Percentiles rank a stretch among this genome's conserved stretches.
Conservation (phyloP, 1,284 basidiomycete genomes). For the Athelia psychrophila region DNA sequence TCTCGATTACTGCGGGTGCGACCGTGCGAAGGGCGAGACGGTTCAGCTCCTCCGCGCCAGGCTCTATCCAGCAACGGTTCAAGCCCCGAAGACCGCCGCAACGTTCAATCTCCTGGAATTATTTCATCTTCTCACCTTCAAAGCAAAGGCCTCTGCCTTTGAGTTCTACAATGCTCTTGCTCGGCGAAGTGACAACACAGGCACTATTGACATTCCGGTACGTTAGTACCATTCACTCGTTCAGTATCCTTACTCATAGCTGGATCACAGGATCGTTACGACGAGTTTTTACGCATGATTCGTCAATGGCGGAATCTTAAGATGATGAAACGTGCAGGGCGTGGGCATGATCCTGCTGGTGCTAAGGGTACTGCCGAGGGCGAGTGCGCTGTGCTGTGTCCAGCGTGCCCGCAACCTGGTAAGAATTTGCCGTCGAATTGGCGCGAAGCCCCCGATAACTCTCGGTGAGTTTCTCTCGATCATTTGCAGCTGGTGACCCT, state of each 20-base stretch:
- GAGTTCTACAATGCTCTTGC: conserved; percentile 22
- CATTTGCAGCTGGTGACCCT: neutral
- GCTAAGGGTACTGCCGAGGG: conserved; percentile 20
- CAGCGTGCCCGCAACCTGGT: conserved; percentile 30
- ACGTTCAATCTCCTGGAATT: conserved; percentile 21
- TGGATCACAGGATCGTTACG: conserved; percentile 22
- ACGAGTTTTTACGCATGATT: conserved; percentile 21
- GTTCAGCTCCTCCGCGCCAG: conserved; percentile 23
- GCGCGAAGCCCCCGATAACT: conserved; percentile 11
- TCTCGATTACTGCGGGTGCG: conserved; percentile 30
- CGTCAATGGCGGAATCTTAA: conserved; percentile 28
- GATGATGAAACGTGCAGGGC: conserved; percentile 26
- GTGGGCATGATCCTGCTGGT: conserved; percentile 22
- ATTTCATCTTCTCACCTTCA: conserved; percentile 20
- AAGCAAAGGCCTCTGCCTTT: conserved; percentile 16
- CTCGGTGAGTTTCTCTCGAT: conserved; percentile 10
- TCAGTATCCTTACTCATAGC: neutral
- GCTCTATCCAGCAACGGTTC: conserved; percentile 20
- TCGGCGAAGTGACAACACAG: conserved; percentile 19
- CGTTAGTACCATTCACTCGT: neutral
- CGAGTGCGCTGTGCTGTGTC: conserved; percentile 28
- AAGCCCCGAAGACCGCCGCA: conserved; percentile 20
- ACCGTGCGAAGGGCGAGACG: conserved; percentile 1
- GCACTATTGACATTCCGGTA: conserved; percentile 10
- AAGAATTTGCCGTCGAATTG: conserved; percentile 28